phyloP scores from a whole-genome alignment of 2,329 filamentous ascomycete species.

The Alternaria sp. region DNA sequence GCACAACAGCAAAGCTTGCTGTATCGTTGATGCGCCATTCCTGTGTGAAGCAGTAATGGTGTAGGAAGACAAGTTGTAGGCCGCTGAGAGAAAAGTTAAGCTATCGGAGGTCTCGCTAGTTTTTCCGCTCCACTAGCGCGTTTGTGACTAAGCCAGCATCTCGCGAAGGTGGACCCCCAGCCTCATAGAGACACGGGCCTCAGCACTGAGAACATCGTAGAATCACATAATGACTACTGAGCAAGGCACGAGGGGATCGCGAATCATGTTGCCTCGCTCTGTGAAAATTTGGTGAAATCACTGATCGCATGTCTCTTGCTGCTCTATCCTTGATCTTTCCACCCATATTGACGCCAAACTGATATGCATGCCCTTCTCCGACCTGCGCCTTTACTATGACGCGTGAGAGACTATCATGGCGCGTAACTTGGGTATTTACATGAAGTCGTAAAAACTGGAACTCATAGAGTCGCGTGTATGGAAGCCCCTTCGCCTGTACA shows the following conservation, averaged over 20 bases:
- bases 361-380: conserved; percentile 6
- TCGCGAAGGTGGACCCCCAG: background rate
- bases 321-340: conserved; percentile 3
- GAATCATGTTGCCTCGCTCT: background rate
- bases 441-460: conserved; percentile 24
- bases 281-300: background rate
- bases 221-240: background rate
- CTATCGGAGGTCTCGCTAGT: conserved; percentile 22
- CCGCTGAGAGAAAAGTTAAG: conserved; percentile 19
- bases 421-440: conserved; percentile 30
- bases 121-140: conserved; percentile 27
- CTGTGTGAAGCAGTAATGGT: conserved; percentile 5
- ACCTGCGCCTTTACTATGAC: conserved; percentile 7
- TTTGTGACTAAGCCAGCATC: conserved; percentile 12
- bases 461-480: background rate
- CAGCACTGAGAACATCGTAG: background rate
- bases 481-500: conserved; percentile 10
- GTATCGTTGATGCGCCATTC: conserved; percentile 4
- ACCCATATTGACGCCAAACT: conserved; percentile 4
- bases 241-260: background rate
- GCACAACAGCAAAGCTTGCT: background rate
- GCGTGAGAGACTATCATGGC: conserved; percentile 9
- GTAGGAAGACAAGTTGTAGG: conserved; percentile 10
- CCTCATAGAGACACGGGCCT: background rate
- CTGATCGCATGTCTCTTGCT: conserved; percentile 4